These are phyloP conservation scores for Auricularia auricula-judae DNA, from an alignment of 768 basidiomycete genomes.

Conservation along the genomic window DNA sequence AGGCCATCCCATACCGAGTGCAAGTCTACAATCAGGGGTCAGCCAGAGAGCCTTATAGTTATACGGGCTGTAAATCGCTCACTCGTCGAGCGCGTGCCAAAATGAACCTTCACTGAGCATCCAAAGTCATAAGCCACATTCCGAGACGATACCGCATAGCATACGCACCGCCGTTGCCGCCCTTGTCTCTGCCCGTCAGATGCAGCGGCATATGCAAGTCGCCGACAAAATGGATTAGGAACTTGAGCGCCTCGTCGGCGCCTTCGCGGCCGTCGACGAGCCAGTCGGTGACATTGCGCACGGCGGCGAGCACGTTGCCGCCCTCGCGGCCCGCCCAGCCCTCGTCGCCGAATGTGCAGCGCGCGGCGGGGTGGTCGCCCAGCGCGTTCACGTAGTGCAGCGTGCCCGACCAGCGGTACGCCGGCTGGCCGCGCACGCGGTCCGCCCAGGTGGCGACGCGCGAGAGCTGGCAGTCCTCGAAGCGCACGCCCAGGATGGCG, in stretches of 20 bases:
- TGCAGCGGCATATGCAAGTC: constrained; percentile 94
- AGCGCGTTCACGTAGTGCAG: constrained; percentile 67
- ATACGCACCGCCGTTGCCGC: constrained; percentile 58
- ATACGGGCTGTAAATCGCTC: constrained; percentile 16
- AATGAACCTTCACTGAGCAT: constrained; percentile 46
- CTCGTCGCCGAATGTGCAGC: constrained; percentile 61
- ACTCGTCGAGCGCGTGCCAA: constrained; percentile 66
- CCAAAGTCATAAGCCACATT: too few species aligned
- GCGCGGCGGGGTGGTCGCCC: constrained; percentile 66
- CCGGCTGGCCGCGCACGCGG: constrained; percentile 37
- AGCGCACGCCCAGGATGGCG: constrained; percentile 47
- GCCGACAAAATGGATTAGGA: constrained; percentile 86
- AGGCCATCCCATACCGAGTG: constrained; percentile 82
- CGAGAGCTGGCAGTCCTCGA: constrained; percentile 63
- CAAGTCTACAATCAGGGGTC: constrained; percentile 36
- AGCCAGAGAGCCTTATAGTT: not conserved
- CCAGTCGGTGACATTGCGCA: constrained; percentile 63
- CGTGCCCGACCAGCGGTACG: constrained; percentile 50
- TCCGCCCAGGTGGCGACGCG: constrained; percentile 88
- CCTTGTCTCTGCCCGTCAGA: constrained; percentile 75
- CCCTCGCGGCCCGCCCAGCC: constrained; percentile 55
- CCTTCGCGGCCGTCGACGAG: constrained; percentile 17
- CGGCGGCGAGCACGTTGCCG: constrained; percentile 66
- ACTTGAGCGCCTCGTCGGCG: constrained; percentile 78
- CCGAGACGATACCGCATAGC: too few species aligned